phyloP scores from a whole-genome alignment of 2,329 filamentous ascomycete genomes.

The Penicillium sp. region DNA sequence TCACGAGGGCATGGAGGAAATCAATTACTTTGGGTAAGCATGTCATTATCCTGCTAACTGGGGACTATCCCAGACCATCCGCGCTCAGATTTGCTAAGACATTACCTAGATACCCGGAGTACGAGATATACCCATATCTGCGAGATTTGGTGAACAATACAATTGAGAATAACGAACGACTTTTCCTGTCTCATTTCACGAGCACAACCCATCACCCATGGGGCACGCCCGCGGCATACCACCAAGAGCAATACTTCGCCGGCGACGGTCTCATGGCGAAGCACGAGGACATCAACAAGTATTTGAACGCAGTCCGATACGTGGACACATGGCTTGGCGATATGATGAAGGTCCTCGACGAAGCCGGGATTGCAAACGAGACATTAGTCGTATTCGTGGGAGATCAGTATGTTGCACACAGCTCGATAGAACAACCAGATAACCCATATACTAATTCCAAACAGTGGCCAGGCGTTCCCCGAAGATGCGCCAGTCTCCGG shows the following conservation, averaged over 20 bases:
- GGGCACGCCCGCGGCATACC: slow-evolving; percentile 34
- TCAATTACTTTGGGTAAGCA: slow-evolving; percentile 47
- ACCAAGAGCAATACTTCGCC: slow-evolving; percentile 27
- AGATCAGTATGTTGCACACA: slow-evolving; percentile 33
- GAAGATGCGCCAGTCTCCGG: slow-evolving; percentile 41
- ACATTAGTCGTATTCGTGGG: slow-evolving; percentile 47
- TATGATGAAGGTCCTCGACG: slow-evolving; percentile 42
- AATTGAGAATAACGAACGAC: slow-evolving; percentile 24
- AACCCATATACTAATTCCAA: slow-evolving; percentile 1
- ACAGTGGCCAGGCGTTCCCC: slow-evolving; percentile 43
- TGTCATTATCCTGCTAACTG: not conserved
- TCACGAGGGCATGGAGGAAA: slow-evolving; percentile 28
- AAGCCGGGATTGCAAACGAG: slow-evolving; percentile 45
- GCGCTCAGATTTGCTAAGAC: not conserved
- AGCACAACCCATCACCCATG: slow-evolving; percentile 45
- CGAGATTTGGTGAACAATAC: slow-evolving; percentile 34
- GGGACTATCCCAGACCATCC: not conserved
- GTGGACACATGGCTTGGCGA: slow-evolving; percentile 42
- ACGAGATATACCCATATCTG: slow-evolving; percentile 14
- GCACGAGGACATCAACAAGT: slow-evolving; percentile 41
- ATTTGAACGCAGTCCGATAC: slow-evolving; percentile 44
- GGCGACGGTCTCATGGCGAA: slow-evolving; percentile 19
- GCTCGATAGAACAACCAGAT: not conserved
- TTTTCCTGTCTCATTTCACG: slow-evolving; percentile 35
- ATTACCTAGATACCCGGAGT: slow-evolving; percentile 22